Base-by-base conservation (phyloP, 1,139 yeast species). In the Saccharomycopsis hybrid region DNA sequence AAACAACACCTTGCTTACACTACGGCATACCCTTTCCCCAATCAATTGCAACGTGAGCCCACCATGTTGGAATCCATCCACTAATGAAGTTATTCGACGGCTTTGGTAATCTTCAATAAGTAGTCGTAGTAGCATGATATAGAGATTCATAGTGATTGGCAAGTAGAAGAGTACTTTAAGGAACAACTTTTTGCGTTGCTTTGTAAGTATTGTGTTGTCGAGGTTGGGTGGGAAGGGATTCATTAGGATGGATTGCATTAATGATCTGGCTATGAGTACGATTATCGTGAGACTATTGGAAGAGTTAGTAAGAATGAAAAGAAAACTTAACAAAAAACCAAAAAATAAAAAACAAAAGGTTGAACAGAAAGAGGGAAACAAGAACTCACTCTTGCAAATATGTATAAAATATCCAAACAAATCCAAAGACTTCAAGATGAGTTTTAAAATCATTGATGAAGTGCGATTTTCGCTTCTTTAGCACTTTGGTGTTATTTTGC, bases 1-100 rank as follows among this genome's bases (percentile, higher is more conserved):
- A 3, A 59, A 48, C 33, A 68, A 41, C 43, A 68, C 57, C 51
- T 56, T 40, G 44, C 62, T 32, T 56, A 60, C 60, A 56, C 66
- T 60, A n/a, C 54, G 46, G 28, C 71, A 70, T 33, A 63, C 55
- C 3, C 61, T 49, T 50, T 74, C 78, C 0, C 78, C 80, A 40
- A 72, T 68, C 33, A 71, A 57, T 54, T 69, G 74, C 32, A 71
- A 49, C 9, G 69, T 59, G 35, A 66, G 53, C 24, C 66, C 60
- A 2, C 76, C 74, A 58, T 62, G 31, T 60, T 55, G 11, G 60
- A 53, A 52, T 60, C 65, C 33, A 64, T 57, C n/a, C 57, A 54
- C 33, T 55, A 37, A 8, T 49, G 52, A 24, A 58, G 43, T 39
- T 60, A 60, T 32, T 59, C 57, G 41, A 63, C 57, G n/a, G 62